Evolutionary conservation across 1,139 yeast genomes (phyloP), one percentile per base, ranked within the genome.

Genomic region (Wickerhamomyces sp.): DNA sequence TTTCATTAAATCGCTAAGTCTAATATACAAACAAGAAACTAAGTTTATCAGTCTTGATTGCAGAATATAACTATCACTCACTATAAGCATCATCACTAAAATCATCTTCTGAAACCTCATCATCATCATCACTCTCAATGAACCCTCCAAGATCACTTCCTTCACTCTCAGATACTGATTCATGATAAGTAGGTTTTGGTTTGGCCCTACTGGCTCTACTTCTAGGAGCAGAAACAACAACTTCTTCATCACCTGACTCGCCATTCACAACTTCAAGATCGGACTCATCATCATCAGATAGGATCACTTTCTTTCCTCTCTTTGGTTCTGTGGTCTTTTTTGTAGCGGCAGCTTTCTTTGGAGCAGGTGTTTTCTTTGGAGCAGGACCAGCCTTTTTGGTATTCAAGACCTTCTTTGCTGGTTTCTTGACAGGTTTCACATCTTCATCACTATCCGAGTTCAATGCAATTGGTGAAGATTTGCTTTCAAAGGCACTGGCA

Each of bases 181-280:
- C 58, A 10, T 45, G 44, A 39, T 59, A 55, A 4, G 58, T 52
- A 37, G 52, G 56, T 35, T 49, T 49, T 6, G 62, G 52, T 27
- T 52, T 44, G 10, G 59, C 55, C 45, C 68, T 58, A 9, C 52
- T 47, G 11, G 61, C 32, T 43, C 68, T 60, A 13, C 46, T 51
- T 34, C 52, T 50, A 36, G 55, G 50, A 6, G 42, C 41, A 5
- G 14, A n/a, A 10, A 40, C 39, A 26, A 36, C 43, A 29, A 35
- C 42, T 8, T 18, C 29, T 18, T 32, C 41, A 9, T 34, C 43
- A n/a, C n/a, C 32, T n/a, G 34, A 37, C 14, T 46, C 51, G 37
- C 57, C 59, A 9, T 62, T 58, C 10, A 35, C 61, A 36, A 60
- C 65, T 6, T 18, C 23, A 18, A 60, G 54, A 13, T 45, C 56